These are phyloP conservation scores for Olyra latifolia DNA, from an alignment of 176 grass and related monocot genomes.

Conservation along the genomic window DNA sequence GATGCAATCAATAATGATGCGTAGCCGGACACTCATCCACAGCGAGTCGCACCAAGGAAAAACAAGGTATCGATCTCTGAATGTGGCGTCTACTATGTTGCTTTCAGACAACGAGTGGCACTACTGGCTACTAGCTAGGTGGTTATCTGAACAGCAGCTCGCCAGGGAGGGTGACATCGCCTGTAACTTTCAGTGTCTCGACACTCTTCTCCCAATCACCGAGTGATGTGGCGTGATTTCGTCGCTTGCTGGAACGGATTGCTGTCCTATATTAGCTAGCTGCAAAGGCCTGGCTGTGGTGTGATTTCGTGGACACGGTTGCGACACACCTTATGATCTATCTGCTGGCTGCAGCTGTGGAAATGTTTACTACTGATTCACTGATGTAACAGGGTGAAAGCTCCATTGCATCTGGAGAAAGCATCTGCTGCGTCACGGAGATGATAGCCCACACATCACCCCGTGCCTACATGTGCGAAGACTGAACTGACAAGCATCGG, in stretches of 20 bases:
- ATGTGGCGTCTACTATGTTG: not conserved
- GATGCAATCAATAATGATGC: too few relatives aligned
- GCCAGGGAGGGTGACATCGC: not conserved
- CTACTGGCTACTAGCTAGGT: not conserved
- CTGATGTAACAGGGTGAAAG: not conserved
- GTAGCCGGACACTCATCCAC: not conserved
- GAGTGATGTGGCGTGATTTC: not conserved
- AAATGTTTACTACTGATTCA: not conserved
- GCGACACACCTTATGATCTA: not conserved
- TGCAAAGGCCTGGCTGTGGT: not conserved
- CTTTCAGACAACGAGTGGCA: not conserved
- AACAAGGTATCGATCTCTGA: not conserved
- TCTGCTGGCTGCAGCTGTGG: not conserved
- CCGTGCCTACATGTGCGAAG: not conserved
- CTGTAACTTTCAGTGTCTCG: not conserved
- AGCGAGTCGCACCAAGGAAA: not conserved
- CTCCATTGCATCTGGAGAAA: not conserved
- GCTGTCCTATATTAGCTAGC: not conserved
- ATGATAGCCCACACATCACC: not conserved
- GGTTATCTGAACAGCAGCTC: too few relatives aligned
- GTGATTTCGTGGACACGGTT: not conserved
- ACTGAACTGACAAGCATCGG: not conserved
- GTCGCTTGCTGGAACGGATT: not conserved
- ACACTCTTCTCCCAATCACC: not conserved
- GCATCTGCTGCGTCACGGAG: not conserved